A percentile compares a stretch with the other conserved stretches of the same genome.
These are phyloP conservation scores for Globisporangium apiculatum DNA, from an alignment of 352 stramenopile species.

Conservation along the genomic window DNA sequence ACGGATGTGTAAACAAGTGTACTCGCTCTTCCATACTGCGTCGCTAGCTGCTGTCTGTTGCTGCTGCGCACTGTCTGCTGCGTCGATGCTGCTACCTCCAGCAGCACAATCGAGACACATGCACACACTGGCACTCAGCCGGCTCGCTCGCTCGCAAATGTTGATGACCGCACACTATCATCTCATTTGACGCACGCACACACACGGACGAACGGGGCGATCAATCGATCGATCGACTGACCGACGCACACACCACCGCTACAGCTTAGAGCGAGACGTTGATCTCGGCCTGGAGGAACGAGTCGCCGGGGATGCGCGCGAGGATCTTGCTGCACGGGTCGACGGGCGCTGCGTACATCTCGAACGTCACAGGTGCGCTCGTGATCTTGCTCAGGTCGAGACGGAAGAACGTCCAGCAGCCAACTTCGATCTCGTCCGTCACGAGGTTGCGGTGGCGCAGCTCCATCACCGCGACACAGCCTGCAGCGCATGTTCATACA, in stretches of 20 bases:
- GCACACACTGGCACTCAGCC: too few species aligned
- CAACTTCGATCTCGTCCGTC: constrained; percentile 81
- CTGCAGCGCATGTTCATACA: constrained; percentile 20
- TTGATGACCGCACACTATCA: too few species aligned
- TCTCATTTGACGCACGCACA: not conserved
- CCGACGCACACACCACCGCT: not conserved
- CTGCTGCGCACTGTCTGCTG: too few species aligned
- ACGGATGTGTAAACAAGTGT: too few species aligned
- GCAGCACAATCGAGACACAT: too few species aligned
- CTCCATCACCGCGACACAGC: constrained; percentile 84
- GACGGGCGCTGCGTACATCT: constrained; percentile 85
- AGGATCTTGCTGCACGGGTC: constrained; percentile 84
- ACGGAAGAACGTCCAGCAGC: constrained; percentile 88
- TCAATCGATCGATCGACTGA: not conserved
- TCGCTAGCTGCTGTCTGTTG: too few species aligned
- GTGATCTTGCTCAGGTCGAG: constrained; percentile 87
- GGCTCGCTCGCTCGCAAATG: too few species aligned
- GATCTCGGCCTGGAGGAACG: constrained; percentile 85
- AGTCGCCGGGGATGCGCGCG: constrained; percentile 76
- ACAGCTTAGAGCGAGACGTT: constrained; percentile 69
- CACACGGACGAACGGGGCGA: not conserved
- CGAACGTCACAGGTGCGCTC: constrained; percentile 75
- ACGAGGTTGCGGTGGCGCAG: constrained; percentile 76
- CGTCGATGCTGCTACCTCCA: too few species aligned
- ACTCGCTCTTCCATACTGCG: too few species aligned